Percentiles rank a stretch among this genome's conserved stretches.
phyloP scores from a whole-genome alignment of 805 yeast species.

The Kregervanrija pseudodelftensis region DNA sequence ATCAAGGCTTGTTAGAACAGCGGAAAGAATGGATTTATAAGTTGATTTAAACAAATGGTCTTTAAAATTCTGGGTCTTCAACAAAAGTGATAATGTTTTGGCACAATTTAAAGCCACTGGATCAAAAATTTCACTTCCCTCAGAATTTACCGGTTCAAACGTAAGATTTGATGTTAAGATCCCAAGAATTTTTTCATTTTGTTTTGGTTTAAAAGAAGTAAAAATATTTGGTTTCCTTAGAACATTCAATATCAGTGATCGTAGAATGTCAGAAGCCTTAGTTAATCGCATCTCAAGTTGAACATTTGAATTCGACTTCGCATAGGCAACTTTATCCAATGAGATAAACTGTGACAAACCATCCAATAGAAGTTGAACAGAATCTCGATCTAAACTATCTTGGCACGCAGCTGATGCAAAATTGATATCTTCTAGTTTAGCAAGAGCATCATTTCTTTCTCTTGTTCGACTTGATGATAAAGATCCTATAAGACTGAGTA shows the following conservation, averaged over 20 bases:
- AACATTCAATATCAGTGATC: slow-evolving; percentile 11
- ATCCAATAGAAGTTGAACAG: slow-evolving; percentile 11
- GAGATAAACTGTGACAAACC: slow-evolving; percentile 15
- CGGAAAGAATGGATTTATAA: slow-evolving; percentile 12
- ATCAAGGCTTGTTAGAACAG: slow-evolving; percentile 11
- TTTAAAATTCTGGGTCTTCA: slow-evolving; percentile 18
- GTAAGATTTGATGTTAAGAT: slow-evolving; percentile 14
- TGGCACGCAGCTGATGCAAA: slow-evolving; percentile 17
- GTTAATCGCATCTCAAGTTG: slow-evolving; percentile 19
- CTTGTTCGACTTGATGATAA: slow-evolving; percentile 45
- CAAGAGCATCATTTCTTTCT: slow-evolving; percentile 48
- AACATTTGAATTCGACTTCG: slow-evolving; percentile 15
- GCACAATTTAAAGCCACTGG: slow-evolving; percentile 28
- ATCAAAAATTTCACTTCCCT: slow-evolving; percentile 10
- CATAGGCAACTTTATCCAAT: slow-evolving; percentile 16
- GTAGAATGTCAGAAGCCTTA: slow-evolving; percentile 17
- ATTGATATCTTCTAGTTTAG: slow-evolving; percentile 28
- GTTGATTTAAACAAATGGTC: slow-evolving; percentile 18
- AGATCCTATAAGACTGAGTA: slow-evolving; percentile 11
- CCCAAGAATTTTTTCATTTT: slow-evolving; percentile 19
- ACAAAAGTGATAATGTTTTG: slow-evolving; percentile 21
- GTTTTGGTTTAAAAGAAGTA: slow-evolving; percentile 19
- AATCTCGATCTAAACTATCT: slow-evolving; percentile 12
- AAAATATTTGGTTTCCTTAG: slow-evolving; percentile 10
- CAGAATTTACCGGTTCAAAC: slow-evolving; percentile 4